Evolutionary conservation across 2,329 filamentous ascomycete species (phyloP), one percentile per base, ranked within the genome.

Genomic region (Cladosporium oxysporum): DNA sequence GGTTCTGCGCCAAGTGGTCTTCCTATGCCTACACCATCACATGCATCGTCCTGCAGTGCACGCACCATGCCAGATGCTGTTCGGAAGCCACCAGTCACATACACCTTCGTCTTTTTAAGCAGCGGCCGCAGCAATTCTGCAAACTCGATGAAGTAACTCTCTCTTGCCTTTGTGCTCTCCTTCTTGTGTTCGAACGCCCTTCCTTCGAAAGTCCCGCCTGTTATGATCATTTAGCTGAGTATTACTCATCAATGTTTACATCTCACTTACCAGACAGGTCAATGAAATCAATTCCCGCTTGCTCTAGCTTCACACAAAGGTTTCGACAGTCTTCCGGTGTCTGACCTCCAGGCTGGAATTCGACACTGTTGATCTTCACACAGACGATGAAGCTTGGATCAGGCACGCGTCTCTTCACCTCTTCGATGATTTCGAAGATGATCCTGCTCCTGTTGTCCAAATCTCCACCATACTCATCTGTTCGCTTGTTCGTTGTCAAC

Each of bases 181-280:
- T 73, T 73, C 66, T 73, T 73, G 61, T 76, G 73, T 55, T 72
- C 70, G 37, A 75, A 75, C 0, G 73, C 73, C 26, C 68, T 66
- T 33, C 69, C 55, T 44, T 67, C 82, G 69, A 87, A 88, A 0
- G 86, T 89, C 3, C 87, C 87, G 18, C 87, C 55, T 58, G 14
- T n/a, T 2, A 14, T n/a, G 23, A 21, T 1, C 8, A 10, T n/a
- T 31, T 52, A 52, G 41, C 31, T 29, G 52, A 55, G 29, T 7
- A 53, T 8, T 8, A 5, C 16, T 33, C 33, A 33, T 33, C 28
- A 21, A 12, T 4, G 11, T 4, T 18, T 23, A 18, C 31, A 72
- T 28, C n/a, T 8, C 72, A 35, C 59, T 62, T 23, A 62, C 60
- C 74, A 14, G 66, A 69, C 11, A 76, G 49, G 21, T 76, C 71